A percentile compares a stretch with the other conserved stretches of the same genome.
phyloP scores from a whole-genome alignment of 179 eudicot genomes.

The Dionaea muscipula region DNA sequence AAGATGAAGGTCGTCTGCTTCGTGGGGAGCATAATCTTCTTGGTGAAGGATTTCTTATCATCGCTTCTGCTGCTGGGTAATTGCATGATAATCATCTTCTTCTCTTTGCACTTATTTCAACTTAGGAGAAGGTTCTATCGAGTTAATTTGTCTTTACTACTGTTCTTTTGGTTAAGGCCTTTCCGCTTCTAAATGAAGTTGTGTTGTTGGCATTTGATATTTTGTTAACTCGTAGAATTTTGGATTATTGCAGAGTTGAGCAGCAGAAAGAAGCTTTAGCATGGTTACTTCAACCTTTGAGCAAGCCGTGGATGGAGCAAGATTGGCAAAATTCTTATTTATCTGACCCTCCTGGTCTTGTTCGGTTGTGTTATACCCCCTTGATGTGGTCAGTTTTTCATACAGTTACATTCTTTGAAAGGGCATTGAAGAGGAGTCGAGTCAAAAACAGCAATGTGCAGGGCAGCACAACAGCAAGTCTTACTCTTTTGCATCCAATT shows the following conservation, averaged over 20 bases:
- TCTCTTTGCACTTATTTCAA: not conserved
- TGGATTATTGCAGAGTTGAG: constrained; percentile 41
- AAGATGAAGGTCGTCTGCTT: constrained; percentile 72
- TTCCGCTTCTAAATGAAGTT: not conserved
- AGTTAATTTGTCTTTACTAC: not conserved
- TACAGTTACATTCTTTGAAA: constrained; percentile 89
- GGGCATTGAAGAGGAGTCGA: constrained; percentile 91
- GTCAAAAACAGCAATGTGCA: constrained; percentile 42
- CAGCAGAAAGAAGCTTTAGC: constrained; percentile 95
- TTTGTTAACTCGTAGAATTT: not conserved
- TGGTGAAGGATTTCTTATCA: constrained; percentile 88
- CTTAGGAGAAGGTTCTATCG: not conserved
- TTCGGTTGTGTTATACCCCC: constrained; percentile 64
- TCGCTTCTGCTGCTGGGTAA: constrained; percentile 96
- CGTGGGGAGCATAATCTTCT: constrained; percentile 93
- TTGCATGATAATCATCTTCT: not conserved
- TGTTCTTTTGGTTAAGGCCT: not conserved
- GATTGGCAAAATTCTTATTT: constrained; percentile 88
- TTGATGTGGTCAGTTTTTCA: constrained; percentile 97
- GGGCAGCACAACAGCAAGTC: constrained; percentile 27
- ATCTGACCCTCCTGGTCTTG: constrained; percentile 73
- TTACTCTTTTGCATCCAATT: constrained; percentile 57
- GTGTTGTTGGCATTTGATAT: not conserved
- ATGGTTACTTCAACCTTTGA: constrained; percentile 96
- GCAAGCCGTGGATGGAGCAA: constrained; percentile 70